A percentile compares a stretch with the other conserved stretches of the same genome.
phyloP scores from a whole-genome alignment of 2,329 filamentous ascomycete species.

The Colletotrichum caudatum region DNA sequence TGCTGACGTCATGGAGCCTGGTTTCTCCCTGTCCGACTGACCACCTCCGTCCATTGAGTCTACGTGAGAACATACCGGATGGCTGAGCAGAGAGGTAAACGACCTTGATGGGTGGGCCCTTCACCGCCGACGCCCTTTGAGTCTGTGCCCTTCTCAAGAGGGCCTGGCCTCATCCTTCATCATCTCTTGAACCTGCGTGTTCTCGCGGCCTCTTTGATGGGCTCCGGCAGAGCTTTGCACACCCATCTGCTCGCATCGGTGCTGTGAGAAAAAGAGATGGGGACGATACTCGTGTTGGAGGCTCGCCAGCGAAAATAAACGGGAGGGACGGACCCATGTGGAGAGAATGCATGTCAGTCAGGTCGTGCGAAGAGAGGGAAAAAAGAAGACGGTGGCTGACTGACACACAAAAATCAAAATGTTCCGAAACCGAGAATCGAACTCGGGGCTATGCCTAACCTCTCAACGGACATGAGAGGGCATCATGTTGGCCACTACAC shows the following conservation, averaged over 20 bases:
- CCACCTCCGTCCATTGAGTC: neutral
- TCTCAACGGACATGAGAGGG: constrained; percentile 7
- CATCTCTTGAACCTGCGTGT: neutral
- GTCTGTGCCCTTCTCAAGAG: neutral
- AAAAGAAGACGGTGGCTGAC: too few species aligned
- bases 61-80: neutral
- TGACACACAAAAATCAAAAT: neutral
- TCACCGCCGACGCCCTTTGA: neutral
- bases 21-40: neutral
- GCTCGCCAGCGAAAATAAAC: neutral
- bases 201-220: neutral
- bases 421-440: constrained; percentile 38
- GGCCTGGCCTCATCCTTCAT: neutral
- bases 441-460: constrained; percentile 38
- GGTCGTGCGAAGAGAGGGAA: neutral
- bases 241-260: neutral
- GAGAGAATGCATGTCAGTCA: too few species aligned
- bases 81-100: neutral
- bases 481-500: constrained; percentile 38
- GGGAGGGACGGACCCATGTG: too few species aligned
- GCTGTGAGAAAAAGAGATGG: neutral
- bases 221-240: neutral
- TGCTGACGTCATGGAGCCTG: neutral
- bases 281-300: neutral
- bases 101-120: neutral